Evolutionary conservation across 2,329 filamentous ascomycete genomes (phyloP), one percentile per base, ranked within the genome.

Genomic region (Paraphaeosphaeria minitans): DNA sequence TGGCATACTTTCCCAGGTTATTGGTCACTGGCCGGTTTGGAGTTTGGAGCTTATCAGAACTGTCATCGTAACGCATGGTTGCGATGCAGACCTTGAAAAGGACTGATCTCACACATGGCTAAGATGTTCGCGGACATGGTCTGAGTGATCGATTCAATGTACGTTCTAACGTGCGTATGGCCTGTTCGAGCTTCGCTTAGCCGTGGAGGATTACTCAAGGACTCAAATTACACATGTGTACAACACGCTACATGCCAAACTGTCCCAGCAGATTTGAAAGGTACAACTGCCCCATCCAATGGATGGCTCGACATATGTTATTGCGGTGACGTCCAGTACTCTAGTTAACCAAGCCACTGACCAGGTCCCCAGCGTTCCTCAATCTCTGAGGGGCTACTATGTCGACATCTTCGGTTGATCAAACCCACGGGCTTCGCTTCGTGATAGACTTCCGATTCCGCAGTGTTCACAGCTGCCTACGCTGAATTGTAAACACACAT

Each of bases 21-120:
- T 35, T 64, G 57, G 51, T 64, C 65, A 63, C 29, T 64, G 57
- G 51, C 63, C 65, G 60, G 60, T 47, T 60, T 61, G 50, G 54
- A n/a, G 55, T 55, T 22, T 52, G 31, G 47, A 27, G 16, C 35
- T 27, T 22, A 21, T 56, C 22, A 31, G 27, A 19, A 14, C 8
- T 48, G 27, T 21, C 5, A 10, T 12, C n/a, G 4, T 9, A 31
- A n/a, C 16, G 9, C 19, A 19, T 19, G 46, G 46, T 48, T 14
- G 24, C n/a, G 16, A 19, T 48, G 10, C 27, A 8, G 29, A 33
- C n/a, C n/a, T 29, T 10, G 27, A 27, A 33, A 29, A 16, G 46
- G 16, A 21, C 27, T 19, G 46, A 21, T 48, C n/a, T 27, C 39
- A 37, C 22, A 27, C 43, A 39, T 37, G 29, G 31, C n/a, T 24